Percentiles rank a stretch among this genome's conserved stretches.
phyloP scores from a whole-genome alignment of 164 flowering plant species.

The Vitis riparia region DNA sequence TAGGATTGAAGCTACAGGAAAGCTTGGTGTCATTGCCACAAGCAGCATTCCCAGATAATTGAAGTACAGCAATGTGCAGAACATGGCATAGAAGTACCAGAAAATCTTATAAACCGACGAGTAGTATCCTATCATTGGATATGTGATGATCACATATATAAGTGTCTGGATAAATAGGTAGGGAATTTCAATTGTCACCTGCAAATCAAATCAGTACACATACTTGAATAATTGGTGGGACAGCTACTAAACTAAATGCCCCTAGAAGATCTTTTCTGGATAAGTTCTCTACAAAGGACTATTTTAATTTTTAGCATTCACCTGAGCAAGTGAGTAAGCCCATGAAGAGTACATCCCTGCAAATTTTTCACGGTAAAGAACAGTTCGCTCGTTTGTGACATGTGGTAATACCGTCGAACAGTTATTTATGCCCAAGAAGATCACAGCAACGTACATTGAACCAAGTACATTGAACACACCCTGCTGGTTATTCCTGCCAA shows the following conservation, averaged over 20 bases:
- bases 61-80: constrained; percentile 41
- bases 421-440: constrained; percentile 59
- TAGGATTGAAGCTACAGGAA: constrained; percentile 38
- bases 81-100: constrained; percentile 45
- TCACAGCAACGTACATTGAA: constrained; percentile 39
- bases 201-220: constrained; percentile 3
- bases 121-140: constrained; percentile 50
- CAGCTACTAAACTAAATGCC: no score
- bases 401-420: constrained; percentile 53
- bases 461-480: constrained; percentile 57
- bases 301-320: constrained; percentile 9
- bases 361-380: constrained; percentile 64
- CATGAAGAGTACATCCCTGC: constrained; percentile 80
- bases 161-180: constrained; percentile 32
- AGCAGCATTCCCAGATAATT: constrained; percentile 52
- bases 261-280: not conserved
- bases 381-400: constrained; percentile 53
- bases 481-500: constrained; percentile 49
- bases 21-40: constrained; percentile 49
- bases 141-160: constrained; percentile 34
- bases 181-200: constrained; percentile 56
- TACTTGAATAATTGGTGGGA: not conserved
- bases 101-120: constrained; percentile 43
- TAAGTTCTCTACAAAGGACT: not conserved
- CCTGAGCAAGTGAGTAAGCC: constrained; percentile 76